Base-by-base conservation (phyloP, 1,284 basidiomycete species). In the Fomitiporia mediterranea region DNA sequence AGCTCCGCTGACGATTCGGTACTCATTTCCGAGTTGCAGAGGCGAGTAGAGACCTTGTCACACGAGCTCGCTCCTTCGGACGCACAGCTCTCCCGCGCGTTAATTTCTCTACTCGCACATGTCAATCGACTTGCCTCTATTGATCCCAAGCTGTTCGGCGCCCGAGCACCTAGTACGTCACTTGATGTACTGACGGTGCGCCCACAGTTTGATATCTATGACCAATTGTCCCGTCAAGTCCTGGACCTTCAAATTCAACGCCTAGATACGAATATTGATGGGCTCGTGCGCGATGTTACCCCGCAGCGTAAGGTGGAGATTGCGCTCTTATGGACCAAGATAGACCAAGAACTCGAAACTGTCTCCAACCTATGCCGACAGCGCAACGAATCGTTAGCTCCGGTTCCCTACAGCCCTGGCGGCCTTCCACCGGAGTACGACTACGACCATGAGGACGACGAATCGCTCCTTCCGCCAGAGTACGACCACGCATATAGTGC, bases 311-410 rank as follows among this genome's bases (percentile, higher is more conserved):
- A 71, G 1, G 80, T 85, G 3, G 83, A 89, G 65, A 71, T 77
- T 1, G 78, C 84, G 1, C 72, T 91, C 15, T 72, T 92, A 1
- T 93, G 90, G 90, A 73, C 78, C 3, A 74, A 78, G 34, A 82
- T 92, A 30, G 87, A 91, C 62, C 76, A 81, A 55, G 80, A 89
- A 55, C 78, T 92, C 1, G 90, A 91, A 60, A 74, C 70, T 8
- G 80, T 91, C 11, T 75, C 84, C 1, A 68, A 74, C 1, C 74
- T 90, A 61, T 89, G 86, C 66, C 80, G 75, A 61, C 76, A 81
- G 58, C 82, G 83, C 11, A 72, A 77, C 15, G 75, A 74, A 50
- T 55, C 58, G 57, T n/a, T n/a, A n/a, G 64, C 51, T 21, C 68
- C 65, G 9, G 67, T 64, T 34, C 67, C 70, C 19, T 66, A 68